These are phyloP conservation scores for Melaleuca alternifolia DNA, from an alignment of 345 rosid species.

Conservation along the genomic window DNA sequence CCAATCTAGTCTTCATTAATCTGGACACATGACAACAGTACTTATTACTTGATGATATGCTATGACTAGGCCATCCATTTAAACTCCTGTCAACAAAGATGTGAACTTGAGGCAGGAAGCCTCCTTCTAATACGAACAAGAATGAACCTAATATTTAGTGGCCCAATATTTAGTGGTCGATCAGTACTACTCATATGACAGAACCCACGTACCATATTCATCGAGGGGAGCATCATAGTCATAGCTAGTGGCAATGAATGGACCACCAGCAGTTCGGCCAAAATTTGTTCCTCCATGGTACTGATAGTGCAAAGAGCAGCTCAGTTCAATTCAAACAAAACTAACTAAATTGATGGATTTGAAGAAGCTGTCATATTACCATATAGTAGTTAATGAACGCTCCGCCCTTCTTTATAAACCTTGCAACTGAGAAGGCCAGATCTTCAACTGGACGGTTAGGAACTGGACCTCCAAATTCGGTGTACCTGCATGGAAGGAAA, in stretches of 20 bases:
- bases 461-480: slow-evolving; percentile 93
- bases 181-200: background rate
- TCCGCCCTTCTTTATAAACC: slow-evolving; percentile 95
- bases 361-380: slow-evolving; percentile 31
- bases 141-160: background rate
- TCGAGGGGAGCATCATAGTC: slow-evolving; percentile 98
- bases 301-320: slow-evolving; percentile 27
- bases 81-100: background rate
- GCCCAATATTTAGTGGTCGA: background rate
- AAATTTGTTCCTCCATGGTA: slow-evolving; percentile 99
- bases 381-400: slow-evolving; percentile 88
- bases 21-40: background rate
- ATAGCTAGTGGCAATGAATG: slow-evolving; percentile 97
- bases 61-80: background rate
- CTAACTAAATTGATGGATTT: background rate
- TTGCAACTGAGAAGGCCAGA: slow-evolving; percentile 91
- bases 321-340: background rate
- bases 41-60: background rate
- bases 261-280: slow-evolving; percentile 99
- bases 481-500: slow-evolving; percentile 45
- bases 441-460: slow-evolving; percentile 95
- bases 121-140: background rate
- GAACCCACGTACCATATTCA: slow-evolving; percentile 71
- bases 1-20: background rate
- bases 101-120: background rate